Percentiles rank a stretch among this genome's conserved stretches.
Evolutionary conservation across 441 rosid species (phyloP).

Genomic region (Melianthus villosus): DNA sequence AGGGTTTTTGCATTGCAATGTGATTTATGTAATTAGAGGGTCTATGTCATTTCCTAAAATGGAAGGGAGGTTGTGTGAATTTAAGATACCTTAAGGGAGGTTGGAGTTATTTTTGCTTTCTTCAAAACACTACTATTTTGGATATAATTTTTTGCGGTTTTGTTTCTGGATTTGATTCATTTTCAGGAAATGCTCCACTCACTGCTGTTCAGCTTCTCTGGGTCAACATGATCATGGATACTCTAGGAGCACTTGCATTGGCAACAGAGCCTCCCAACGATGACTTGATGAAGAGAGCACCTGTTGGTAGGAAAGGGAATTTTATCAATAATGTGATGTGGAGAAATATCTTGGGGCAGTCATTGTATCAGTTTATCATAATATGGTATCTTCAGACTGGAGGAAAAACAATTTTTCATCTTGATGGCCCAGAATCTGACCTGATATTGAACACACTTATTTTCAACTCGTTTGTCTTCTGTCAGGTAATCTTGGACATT

Average conservation of each 20-base stretch:
- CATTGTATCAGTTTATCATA: conserved; percentile 28
- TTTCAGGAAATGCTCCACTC: conserved; percentile 33
- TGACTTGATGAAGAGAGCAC: conserved; percentile 29
- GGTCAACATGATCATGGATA: conserved; percentile 54
- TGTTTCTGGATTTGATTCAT: background rate
- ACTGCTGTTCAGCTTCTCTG: conserved; percentile 42
- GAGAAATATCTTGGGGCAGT: conserved; percentile 41
- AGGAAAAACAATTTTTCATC: conserved; percentile 19
- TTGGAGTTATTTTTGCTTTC: no score
- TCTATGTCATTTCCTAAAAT: no score
- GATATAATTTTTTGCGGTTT: no score
- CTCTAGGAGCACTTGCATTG: conserved; percentile 41
- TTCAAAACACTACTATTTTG: no score
- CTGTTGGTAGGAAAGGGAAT: conserved; percentile 43
- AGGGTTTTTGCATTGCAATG: no score
- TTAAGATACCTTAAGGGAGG: no score
- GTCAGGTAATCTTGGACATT: conserved; percentile 26
- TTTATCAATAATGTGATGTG: conserved; percentile 40
- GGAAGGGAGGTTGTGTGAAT: no score
- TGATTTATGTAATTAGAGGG: no score
- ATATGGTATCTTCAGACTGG: conserved; percentile 32
- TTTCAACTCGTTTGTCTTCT: conserved; percentile 38
- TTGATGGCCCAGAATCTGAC: conserved; percentile 26
- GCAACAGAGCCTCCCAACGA: conserved; percentile 42
- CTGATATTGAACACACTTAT: conserved; percentile 43